Evolutionary conservation across 2,329 filamentous ascomycete species (phyloP).

Genomic region (Alternaria angustiovoidea): DNA sequence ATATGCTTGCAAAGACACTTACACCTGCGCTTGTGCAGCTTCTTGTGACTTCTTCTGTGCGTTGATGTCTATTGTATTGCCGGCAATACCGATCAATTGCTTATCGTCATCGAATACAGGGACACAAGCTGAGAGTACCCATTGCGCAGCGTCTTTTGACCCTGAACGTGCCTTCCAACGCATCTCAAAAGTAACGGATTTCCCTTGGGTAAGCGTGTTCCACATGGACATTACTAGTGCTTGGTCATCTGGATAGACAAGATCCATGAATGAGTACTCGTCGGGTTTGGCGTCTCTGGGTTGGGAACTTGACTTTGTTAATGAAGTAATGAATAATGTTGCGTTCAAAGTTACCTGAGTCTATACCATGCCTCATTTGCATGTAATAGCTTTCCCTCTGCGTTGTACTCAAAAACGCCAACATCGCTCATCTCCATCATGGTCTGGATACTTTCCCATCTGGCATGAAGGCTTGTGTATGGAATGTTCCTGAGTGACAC

Average conservation of each 20-base stretch:
- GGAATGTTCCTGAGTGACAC: conserved; percentile 13
- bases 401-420: conserved; percentile 44
- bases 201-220: conserved; percentile 38
- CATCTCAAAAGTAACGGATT: conserved; percentile 46
- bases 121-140: conserved; percentile 42
- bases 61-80: conserved; percentile 44
- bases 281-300: conserved; percentile 28
- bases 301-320: conserved; percentile 28
- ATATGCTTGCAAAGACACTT: neutral
- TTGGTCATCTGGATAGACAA: conserved; percentile 39
- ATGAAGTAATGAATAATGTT: neutral
- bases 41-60: conserved; percentile 42
- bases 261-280: conserved; percentile 43
- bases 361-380: conserved; percentile 44
- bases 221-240: conserved; percentile 39
- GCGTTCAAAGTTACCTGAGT: conserved; percentile 22
- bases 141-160: conserved; percentile 27
- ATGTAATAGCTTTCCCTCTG: conserved; percentile 35
- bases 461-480: conserved; percentile 26
- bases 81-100: conserved; percentile 39
- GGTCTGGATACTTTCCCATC: conserved; percentile 38
- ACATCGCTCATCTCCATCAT: conserved; percentile 50
- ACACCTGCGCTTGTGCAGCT: conserved; percentile 26
- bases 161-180: conserved; percentile 39
- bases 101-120: conserved; percentile 39